phyloP scores from a whole-genome alignment of 2,329 filamentous ascomycete species.

The Cladosporium cucumerinum region DNA sequence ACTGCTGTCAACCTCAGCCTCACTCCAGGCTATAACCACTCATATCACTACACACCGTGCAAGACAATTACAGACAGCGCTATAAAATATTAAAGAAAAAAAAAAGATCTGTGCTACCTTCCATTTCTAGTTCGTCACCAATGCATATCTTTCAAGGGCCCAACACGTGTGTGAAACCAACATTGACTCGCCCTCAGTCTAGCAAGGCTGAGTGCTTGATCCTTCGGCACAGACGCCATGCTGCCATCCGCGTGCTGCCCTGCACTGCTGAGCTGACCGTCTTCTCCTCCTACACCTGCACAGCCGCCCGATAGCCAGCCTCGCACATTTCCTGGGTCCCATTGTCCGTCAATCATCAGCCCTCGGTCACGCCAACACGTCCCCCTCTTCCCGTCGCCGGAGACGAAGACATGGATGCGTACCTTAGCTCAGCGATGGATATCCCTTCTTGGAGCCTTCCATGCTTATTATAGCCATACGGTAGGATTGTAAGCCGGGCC shows the following conservation, averaged over 20 bases:
- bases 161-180: background rate
- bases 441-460: background rate
- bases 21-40: background rate
- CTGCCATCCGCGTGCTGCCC: constrained; percentile 2
- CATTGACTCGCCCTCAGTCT: background rate
- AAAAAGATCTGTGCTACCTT: background rate
- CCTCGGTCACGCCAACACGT: background rate
- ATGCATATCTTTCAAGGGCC: background rate
- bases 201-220: constrained; percentile 6
- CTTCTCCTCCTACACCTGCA: background rate
- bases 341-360: background rate
- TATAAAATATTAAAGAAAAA: background rate
- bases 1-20: background rate
- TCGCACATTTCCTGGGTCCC: background rate
- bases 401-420: background rate
- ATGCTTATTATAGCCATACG: constrained; percentile 5
- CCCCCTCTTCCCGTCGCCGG: background rate
- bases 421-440: constrained; percentile 4
- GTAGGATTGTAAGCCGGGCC: background rate
- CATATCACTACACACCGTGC: background rate
- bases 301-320: constrained; percentile 6
- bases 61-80: background rate
- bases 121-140: background rate
- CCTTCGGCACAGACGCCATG: constrained; percentile 6
- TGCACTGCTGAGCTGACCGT: constrained; percentile 5